Evolutionary conservation across 805 yeast species (phyloP), one percentile per base, ranked within the genome.

Genomic region (Candida andamanensis): DNA sequence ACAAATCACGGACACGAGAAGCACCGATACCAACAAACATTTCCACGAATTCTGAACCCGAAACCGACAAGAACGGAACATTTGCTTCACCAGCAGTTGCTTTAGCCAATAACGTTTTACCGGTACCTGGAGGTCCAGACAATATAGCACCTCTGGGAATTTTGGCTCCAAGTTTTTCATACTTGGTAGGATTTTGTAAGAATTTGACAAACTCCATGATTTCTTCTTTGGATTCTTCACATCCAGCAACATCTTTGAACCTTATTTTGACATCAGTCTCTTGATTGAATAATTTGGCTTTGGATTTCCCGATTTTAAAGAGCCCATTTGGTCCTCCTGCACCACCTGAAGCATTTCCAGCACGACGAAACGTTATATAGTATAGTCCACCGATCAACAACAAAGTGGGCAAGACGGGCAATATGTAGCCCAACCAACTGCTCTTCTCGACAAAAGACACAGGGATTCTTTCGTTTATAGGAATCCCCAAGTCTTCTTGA

Each of bases 21-120:
- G 98, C 97, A 65, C 98, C 98, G 15, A 90, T 97, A 69, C 98
- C 98, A 18, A 89, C 97, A 67, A 87, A 92, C 97, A 90, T 92
- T 58, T 90, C 97, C 10, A 92, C 95, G 47, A 90, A 90, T 58
- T 90, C 98, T 5, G 97, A 89, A 42, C 98, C 98, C 1, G 95
- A 85, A 13, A 92, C 97, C 11, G 95, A 84, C 49, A 79, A 79
- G 56, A 92, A 92, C 26, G 99, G 97, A 24, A 92, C 98, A 36
- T 92, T 95, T 0, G 99, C 98, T 59, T 92, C 99, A 45, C 98
- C 98, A 2, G 98, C 98, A 30, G 97, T 92, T 4, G 99, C 99
- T 54, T 86, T 90, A 9, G 99, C 99, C 30, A 92, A 65, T 33
- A 92, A 67, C 1, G 99, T 92, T 57, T 92, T 92, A 77, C 99